Percentiles rank a stretch among this genome's conserved stretches.
These are phyloP conservation scores for Groenewaldozyma sp. DNA, from an alignment of 1,139 yeast genomes.

Conservation along the genomic window DNA sequence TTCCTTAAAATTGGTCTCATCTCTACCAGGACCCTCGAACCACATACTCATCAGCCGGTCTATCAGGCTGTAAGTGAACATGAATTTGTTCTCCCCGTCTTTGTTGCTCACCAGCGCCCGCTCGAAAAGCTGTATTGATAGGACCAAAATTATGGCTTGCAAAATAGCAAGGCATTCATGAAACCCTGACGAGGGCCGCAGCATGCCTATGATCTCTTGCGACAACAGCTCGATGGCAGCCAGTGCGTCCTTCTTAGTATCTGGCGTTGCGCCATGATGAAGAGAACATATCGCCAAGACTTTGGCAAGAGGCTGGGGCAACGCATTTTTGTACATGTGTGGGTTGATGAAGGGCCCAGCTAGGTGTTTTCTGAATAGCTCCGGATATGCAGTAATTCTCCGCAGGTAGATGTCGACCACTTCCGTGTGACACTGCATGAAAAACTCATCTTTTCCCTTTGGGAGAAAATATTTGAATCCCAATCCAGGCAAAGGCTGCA, in stretches of 20 bases:
- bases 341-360: neutral
- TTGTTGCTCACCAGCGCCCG: neutral
- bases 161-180: neutral
- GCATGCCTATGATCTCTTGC: no score
- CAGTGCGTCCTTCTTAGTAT: neutral
- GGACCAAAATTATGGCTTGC: neutral
- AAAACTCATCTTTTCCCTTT: no score
- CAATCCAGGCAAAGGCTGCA: no score
- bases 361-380: neutral
- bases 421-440: no score
- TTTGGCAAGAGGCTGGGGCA: neutral
- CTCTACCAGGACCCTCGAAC: neutral
- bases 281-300: neutral
- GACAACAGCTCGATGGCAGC: no score
- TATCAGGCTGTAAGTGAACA: neutral
- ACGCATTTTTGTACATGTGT: neutral
- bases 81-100: neutral
- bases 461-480: no score
- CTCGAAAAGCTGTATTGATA: neutral
- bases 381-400: no score
- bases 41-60: neutral
- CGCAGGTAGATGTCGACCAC: no score
- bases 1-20: neutral
- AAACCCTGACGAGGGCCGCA: no score
- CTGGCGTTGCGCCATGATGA: neutral